Evolutionary conservation across 164 flowering plant species (phyloP).

Genomic region (Nymphaea thermarum): DNA sequence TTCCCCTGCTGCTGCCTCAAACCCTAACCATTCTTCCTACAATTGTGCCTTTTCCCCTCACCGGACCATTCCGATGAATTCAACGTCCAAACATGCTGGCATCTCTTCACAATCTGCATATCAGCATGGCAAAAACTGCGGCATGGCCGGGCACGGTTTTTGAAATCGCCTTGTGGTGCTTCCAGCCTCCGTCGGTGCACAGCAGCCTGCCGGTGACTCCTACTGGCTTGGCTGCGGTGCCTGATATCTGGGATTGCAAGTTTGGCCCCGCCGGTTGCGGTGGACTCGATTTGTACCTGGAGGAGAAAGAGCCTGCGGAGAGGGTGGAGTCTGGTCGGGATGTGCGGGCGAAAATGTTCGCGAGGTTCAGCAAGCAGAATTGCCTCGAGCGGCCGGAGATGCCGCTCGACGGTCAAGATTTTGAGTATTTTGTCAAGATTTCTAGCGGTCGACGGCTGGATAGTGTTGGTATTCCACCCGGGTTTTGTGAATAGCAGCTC

Average conservation of each 20-base stretch:
- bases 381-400: constrained; percentile 24
- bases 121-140: constrained; percentile 38
- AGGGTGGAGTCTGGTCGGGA: constrained; percentile 69
- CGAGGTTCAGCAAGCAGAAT: constrained; percentile 54
- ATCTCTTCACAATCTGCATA: constrained; percentile 46
- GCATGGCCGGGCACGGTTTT: constrained; percentile 17
- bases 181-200: constrained; percentile 30
- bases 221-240: constrained; percentile 21
- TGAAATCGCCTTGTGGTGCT: constrained; percentile 19
- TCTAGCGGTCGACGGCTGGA: not conserved
- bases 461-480: not conserved
- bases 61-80: constrained; percentile 12
- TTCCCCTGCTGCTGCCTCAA: constrained; percentile 16
- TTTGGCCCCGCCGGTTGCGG: not conserved
- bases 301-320: constrained; percentile 50
- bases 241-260: not conserved
- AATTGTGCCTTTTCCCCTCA: constrained; percentile 22
- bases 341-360: constrained; percentile 46
- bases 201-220: constrained; percentile 60
- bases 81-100: constrained; percentile 41
- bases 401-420: constrained; percentile 51
- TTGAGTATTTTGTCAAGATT: no score
- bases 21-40: constrained; percentile 8
- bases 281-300: constrained; percentile 9
- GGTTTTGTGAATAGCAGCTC: not conserved